These are phyloP conservation scores for Sugiyamaella marilandica DNA, from an alignment of 805 yeast species.

Conservation along the genomic window DNA sequence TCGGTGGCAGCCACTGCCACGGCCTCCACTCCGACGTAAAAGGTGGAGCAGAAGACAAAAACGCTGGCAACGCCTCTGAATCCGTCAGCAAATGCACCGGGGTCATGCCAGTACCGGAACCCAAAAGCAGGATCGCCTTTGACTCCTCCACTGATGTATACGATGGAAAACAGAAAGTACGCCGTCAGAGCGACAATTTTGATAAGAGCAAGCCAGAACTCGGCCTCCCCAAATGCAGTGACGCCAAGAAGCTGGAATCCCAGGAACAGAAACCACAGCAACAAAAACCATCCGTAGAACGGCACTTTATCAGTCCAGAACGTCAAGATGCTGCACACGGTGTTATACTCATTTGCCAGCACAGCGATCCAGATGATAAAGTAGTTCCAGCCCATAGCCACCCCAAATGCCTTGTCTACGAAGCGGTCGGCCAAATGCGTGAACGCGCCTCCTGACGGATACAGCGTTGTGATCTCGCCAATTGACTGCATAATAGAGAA, in stretches of 20 bases:
- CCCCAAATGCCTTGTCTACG: conserved; percentile 66
- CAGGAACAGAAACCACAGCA: conserved; percentile 50
- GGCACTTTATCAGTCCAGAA: conserved; percentile 52
- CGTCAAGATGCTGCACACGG: conserved; percentile 52
- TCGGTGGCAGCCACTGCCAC: conserved; percentile 64
- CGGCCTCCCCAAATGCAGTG: conserved; percentile 66
- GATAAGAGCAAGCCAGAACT: conserved; percentile 52
- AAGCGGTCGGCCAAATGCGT: conserved; percentile 49
- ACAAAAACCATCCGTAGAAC: conserved; percentile 53
- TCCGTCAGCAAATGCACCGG: conserved; percentile 64
- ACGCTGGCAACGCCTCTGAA: conserved; percentile 50
- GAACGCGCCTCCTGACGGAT: conserved; percentile 56
- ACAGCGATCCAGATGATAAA: conserved; percentile 60
- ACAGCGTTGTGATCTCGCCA: conserved; percentile 64
- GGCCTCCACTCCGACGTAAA: conserved; percentile 56
- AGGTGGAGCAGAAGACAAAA: conserved; percentile 56
- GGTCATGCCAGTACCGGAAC: conserved; percentile 53
- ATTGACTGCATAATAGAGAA: conserved; percentile 49
- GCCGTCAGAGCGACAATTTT: conserved; percentile 60
- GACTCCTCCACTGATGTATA: conserved; percentile 47
- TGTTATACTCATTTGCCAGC: conserved; percentile 61
- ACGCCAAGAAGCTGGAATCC: conserved; percentile 54
- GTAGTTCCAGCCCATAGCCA: conserved; percentile 70
- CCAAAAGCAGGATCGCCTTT: conserved; percentile 47
- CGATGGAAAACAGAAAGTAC: conserved; percentile 56